A percentile compares a stretch with the other conserved stretches of the same genome.
Conservation (phyloP, 2,329 filamentous ascomycete genomes). For the Nannizziopsis barbatae region DNA sequence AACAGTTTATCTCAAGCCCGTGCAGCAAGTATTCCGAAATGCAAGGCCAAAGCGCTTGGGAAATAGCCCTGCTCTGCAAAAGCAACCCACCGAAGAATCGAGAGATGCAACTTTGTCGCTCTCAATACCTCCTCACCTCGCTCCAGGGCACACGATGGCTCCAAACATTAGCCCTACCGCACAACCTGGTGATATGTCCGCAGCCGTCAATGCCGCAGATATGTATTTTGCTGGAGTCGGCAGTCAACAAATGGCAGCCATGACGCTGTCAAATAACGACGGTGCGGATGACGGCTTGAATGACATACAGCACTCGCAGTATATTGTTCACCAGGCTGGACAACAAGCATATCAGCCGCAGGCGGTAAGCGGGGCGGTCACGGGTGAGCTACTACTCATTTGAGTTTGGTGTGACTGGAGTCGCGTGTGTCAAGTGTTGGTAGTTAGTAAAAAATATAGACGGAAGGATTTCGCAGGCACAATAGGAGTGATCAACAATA, state of each 20-base stretch:
- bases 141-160: conserved; percentile 30
- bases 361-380: conserved; percentile 51
- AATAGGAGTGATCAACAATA: too few relatives aligned
- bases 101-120: conserved; percentile 21
- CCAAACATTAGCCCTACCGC: conserved; percentile 21
- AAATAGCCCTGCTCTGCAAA: conserved; percentile 78
- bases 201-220: conserved; percentile 74
- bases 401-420: conserved; percentile 1
- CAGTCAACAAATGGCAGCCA: conserved; percentile 58
- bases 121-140: conserved; percentile 27
- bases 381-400: conserved; percentile 54
- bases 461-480: too few relatives aligned
- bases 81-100: conserved; percentile 43
- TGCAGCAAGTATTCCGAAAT: conserved; percentile 89
- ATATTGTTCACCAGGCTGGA: conserved; percentile 71
- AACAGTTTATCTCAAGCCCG: conserved; percentile 94
- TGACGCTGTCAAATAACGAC: conserved; percentile 55
- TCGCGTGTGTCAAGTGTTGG: neutral
- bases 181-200: conserved; percentile 44
- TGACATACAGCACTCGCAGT: conserved; percentile 40
- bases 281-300: conserved; percentile 50
- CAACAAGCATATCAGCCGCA: conserved; percentile 64
- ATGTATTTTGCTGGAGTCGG: conserved; percentile 77
- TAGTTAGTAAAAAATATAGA: too few relatives aligned
- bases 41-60: conserved; percentile 68